Evolutionary conservation across 768 basidiomycete genomes (phyloP).

Genomic region (Tremella fuciformis): DNA sequence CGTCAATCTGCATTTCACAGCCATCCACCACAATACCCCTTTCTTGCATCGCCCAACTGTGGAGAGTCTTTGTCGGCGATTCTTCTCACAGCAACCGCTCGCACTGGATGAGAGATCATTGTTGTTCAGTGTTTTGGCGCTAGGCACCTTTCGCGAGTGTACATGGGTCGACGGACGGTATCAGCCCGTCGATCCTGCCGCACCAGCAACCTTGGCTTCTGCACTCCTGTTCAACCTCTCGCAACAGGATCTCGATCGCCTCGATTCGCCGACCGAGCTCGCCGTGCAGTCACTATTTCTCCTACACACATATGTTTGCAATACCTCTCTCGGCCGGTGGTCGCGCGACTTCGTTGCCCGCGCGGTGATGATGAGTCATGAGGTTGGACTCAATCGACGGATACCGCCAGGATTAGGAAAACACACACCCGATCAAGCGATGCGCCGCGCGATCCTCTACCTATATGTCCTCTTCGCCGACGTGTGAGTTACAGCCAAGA

Average conservation of each 20-base stretch:
- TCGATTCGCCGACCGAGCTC: slow-evolving; percentile 17
- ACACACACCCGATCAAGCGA: not conserved
- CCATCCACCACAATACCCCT: slow-evolving; percentile 28
- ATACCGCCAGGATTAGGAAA: slow-evolving; percentile 2
- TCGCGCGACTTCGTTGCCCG: slow-evolving; percentile 28
- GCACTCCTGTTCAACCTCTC: slow-evolving; percentile 19
- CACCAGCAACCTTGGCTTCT: slow-evolving; percentile 2
- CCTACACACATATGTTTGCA: slow-evolving; percentile 26
- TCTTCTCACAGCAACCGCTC: not conserved
- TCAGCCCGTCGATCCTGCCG: not conserved
- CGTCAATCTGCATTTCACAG: slow-evolving; percentile 24
- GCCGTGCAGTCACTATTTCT: slow-evolving; percentile 27
- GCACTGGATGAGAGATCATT: slow-evolving; percentile 17
- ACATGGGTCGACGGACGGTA: slow-evolving; percentile 15
- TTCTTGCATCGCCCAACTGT: slow-evolving; percentile 20
- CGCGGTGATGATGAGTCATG: slow-evolving; percentile 29
- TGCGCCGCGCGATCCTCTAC: slow-evolving; percentile 21
- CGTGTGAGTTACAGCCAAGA: slow-evolving; percentile 20
- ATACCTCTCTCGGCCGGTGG: slow-evolving; percentile 22
- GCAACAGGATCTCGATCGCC: slow-evolving; percentile 19
- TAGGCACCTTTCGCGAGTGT: slow-evolving; percentile 19
- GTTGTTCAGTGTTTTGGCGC: slow-evolving; percentile 17
- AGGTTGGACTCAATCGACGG: slow-evolving; percentile 21
- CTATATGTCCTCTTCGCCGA: slow-evolving; percentile 31
- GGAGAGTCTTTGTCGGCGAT: slow-evolving; percentile 4